Conservation (phyloP, 2,329 filamentous ascomycete species). For the Calcarisporium arbuscula region DNA sequence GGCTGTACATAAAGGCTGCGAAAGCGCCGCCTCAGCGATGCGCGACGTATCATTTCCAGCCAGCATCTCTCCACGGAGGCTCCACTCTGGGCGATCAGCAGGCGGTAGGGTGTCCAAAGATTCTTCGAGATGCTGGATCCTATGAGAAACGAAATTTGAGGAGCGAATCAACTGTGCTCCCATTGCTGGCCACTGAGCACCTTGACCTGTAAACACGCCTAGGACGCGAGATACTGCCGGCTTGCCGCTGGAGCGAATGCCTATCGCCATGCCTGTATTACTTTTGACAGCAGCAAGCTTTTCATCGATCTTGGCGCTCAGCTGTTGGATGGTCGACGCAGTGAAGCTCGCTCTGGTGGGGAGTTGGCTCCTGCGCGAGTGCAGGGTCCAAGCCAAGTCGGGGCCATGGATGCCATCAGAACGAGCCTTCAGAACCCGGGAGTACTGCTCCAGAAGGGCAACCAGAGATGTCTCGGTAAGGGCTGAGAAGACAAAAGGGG, state of each 20-base stretch:
- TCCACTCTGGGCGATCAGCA: conserved; percentile 2
- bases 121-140: neutral
- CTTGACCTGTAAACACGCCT: neutral
- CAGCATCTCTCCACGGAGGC: conserved; percentile 1
- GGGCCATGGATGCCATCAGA: neutral
- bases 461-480: conserved; percentile 1
- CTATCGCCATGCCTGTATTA: neutral
- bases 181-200: too few species aligned
- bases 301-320: neutral
- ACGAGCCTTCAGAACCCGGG: conserved; percentile 24
- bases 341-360: conserved; percentile 1
- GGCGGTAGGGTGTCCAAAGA: neutral
- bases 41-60: neutral
- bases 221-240: neutral
- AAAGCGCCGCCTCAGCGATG: conserved; percentile 2
- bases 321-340: conserved; percentile 1
- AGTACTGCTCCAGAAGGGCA: neutral
- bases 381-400: conserved; percentile 1
- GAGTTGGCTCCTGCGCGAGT: neutral
- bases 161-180: too few species aligned
- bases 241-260: neutral
- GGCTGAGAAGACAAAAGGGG: conserved; percentile 6
- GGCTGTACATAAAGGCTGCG: conserved; percentile 1
- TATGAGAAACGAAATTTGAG: too few species aligned
- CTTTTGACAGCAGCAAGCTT: neutral